Base-by-base conservation (phyloP, 108 stramenopile genomes). In the Skeletonema costatum region DNA sequence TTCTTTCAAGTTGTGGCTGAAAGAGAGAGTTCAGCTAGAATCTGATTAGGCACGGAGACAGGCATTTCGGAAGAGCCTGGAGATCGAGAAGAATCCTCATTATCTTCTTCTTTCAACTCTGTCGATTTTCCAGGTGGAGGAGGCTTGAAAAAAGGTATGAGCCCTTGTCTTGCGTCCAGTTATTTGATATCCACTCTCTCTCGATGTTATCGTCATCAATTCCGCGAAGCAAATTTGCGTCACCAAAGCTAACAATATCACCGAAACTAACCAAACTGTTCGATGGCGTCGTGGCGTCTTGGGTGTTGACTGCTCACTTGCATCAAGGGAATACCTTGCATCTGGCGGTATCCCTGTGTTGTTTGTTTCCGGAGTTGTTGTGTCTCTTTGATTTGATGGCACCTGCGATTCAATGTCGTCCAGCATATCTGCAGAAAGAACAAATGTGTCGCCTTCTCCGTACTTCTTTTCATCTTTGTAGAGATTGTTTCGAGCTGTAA, bases 391-490 rank as follows among this genome's bases (percentile, higher is more conserved):
- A n/a, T 10, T 4, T 32, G 58, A 16, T 11, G 48, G 2, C 17
- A 7, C 63, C 17, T 13, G 10, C 0, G 16, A 31, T 17, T 70
- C 36, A 63, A 51, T 59, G 17, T 76, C 64, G 25, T 41, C 64
- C 17, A 30, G 3, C 16, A 61, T 36, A 13, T 51, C 73, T 19
- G 36, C 48, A 16, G 80, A 14, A 48, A 74, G 36, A 62, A 80
- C 65, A 46, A 68, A 67, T 4, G 42, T 19, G 42, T 70, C 35
- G 38, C 35, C 66, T 29, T 66, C 78, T 58, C 25, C 62, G 66
- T 81, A 89, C 3, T 84, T 78, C 12, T 31, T 13, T 12, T 81
- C 87, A 46, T 77, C 41, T 25, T 80, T 80, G 48, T 87, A 90
- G 21, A 81, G 66, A 41, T 76, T 36, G 19, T 73, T 77, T 8